Conservation (phyloP, 192 early-diverging fungal genomes). For the Umbelopsis sp. region DNA sequence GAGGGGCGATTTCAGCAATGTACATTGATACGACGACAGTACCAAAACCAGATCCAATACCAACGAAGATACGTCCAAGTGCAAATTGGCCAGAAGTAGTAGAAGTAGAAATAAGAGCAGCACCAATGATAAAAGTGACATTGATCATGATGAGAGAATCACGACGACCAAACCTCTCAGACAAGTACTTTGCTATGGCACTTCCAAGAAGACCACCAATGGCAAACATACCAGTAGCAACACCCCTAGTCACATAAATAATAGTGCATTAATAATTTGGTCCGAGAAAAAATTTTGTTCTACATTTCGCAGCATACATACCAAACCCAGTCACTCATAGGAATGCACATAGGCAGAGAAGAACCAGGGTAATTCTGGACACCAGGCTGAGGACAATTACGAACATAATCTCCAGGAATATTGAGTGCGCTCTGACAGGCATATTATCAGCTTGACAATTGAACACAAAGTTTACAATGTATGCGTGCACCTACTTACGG, state of each 20-base stretch:
- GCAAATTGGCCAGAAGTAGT: slow-evolving; percentile 34
- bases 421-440: slow-evolving; percentile 35
- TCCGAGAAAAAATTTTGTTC: not conserved
- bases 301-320: slow-evolving; percentile 8
- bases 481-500: not conserved
- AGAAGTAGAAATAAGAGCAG: slow-evolving; percentile 40
- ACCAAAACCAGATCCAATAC: slow-evolving; percentile 58
- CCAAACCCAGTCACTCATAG: slow-evolving; percentile 49
- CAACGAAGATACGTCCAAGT: slow-evolving; percentile 52
- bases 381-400: slow-evolving; percentile 48
- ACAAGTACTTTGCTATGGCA: slow-evolving; percentile 61
- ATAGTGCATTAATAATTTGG: not conserved
- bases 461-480: not conserved
- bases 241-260: slow-evolving; percentile 43
- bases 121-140: slow-evolving; percentile 49
- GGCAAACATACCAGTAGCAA: slow-evolving; percentile 59
- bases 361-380: slow-evolving; percentile 32
- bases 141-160: slow-evolving; percentile 57
- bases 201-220: slow-evolving; percentile 71
- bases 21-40: slow-evolving; percentile 58
- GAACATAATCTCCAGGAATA: slow-evolving; percentile 60
- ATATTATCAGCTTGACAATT: not conserved
- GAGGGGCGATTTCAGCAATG: slow-evolving; percentile 58
- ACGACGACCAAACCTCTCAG: slow-evolving; percentile 65
- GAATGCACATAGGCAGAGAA: slow-evolving; percentile 31